Base-by-base conservation (phyloP, 2,329 filamentous ascomycete species). In the Calonectria pteridis region DNA sequence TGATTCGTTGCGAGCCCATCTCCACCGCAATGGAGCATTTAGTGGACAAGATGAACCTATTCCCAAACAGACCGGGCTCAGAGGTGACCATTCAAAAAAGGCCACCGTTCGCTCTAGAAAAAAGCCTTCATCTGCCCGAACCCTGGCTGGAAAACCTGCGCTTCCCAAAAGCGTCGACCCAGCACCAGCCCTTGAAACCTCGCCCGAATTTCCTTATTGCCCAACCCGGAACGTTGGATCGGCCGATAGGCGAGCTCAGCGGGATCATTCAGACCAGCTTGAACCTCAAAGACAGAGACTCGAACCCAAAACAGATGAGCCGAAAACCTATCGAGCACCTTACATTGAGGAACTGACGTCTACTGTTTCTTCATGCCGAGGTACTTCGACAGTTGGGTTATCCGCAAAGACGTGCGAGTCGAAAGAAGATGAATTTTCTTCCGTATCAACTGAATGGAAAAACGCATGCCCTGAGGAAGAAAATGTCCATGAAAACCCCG, bases 231-330 rank as follows among this genome's bases (percentile, higher is more conserved):
- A 55, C 20, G 55, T 74, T 35, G 79, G 81, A 33, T 81, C 83
- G 31, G 76, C 79, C 29, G 76, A 78, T 20, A 81, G 83, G 14
- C 78, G 82, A 65, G 80, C 79, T 26, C 77, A 83, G 53, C 74
- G 83, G 29, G 75, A 75, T 14, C 71, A 76, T 23, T 35, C 26
- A 4, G 26, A 43, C 3, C 31, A 10, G 1, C 3, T 20, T 18
- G 77, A 79, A 43, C 70, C 75, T 2, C 67, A 23, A 9, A 29
- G 31, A 28, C 55, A 9, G 13, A 77, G 79, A 33, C 69, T 74
- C 1, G 67, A 20, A 13, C 16, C 29, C 23, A 37, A 58, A 10
- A 18, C 18, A 14, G 69, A 66, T 40, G 28, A 20, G 13, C 28
- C 55, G 20, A 62, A 55, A 10, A 76, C 74, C 59, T 82, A 82